Percentiles rank a stretch among this genome's conserved stretches.
Evolutionary conservation across 2,329 filamentous ascomycete genomes (phyloP).

Genomic region (Lasiodiplodia theobromae): DNA sequence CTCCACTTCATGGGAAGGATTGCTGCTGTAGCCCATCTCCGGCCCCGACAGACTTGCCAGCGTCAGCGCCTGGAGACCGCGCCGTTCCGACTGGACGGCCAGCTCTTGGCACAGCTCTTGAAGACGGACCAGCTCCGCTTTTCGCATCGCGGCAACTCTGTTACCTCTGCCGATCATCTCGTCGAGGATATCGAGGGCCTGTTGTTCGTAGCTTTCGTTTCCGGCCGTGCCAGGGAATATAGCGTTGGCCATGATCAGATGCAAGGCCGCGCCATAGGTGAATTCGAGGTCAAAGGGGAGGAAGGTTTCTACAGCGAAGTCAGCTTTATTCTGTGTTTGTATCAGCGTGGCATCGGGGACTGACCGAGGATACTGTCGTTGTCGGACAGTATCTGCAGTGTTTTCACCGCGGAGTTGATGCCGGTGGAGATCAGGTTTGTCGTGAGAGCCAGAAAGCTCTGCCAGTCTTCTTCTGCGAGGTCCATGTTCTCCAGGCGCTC

Average conservation of each 20-base stretch:
- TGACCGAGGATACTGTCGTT: not conserved
- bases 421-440: slow-evolving; percentile 10
- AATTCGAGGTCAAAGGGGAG: not conserved
- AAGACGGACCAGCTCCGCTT: not conserved
- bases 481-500: slow-evolving; percentile 2
- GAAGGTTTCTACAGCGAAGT: not conserved
- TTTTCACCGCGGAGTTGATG: slow-evolving; percentile 6
- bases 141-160: not conserved
- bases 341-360: not conserved
- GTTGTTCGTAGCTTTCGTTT: not conserved
- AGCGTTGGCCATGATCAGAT: slow-evolving; percentile 6
- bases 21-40: too few species aligned
- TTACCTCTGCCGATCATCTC: slow-evolving; percentile 1
- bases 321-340: not conserved
- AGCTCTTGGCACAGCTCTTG: not conserved
- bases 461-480: not conserved
- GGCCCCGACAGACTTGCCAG: not conserved
- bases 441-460: slow-evolving; percentile 8
- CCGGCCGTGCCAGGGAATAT: not conserved
- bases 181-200: not conserved
- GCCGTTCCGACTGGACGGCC: not conserved
- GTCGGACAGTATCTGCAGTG: not conserved
- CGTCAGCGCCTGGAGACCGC: slow-evolving; percentile 1
- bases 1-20: not conserved
- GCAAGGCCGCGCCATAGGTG: not conserved